A percentile compares a stretch with the other conserved stretches of the same genome.
Conservation (phyloP, 768 basidiomycete species). For the Boletus reticulatus region DNA sequence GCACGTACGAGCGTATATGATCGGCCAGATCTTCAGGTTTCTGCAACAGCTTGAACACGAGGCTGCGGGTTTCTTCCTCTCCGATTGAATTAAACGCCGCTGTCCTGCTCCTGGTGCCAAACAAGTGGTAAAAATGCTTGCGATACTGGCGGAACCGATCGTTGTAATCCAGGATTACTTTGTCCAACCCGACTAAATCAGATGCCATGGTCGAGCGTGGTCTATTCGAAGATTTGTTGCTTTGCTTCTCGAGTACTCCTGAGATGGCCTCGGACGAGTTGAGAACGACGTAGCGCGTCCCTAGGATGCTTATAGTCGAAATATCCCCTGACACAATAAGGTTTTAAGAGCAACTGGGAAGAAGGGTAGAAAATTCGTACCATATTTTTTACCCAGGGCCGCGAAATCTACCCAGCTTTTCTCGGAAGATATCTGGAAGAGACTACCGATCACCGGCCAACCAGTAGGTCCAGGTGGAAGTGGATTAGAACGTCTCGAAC, state of each 20-base stretch:
- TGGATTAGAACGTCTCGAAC: background rate
- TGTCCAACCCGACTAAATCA: slow-evolving; percentile 18
- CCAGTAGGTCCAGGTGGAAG: slow-evolving; percentile 20
- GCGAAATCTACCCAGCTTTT: slow-evolving; percentile 53
- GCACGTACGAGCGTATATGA: slow-evolving; percentile 24
- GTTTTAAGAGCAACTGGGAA: background rate
- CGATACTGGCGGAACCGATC: slow-evolving; percentile 14
- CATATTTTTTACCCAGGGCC: slow-evolving; percentile 51
- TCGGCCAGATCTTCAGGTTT: slow-evolving; percentile 11
- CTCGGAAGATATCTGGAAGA: slow-evolving; percentile 49
- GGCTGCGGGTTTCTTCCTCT: slow-evolving; percentile 17
- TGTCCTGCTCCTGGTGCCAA: slow-evolving; percentile 13
- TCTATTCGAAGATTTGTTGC: slow-evolving; percentile 47
- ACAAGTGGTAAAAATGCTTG: slow-evolving; percentile 4
- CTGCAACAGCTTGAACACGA: slow-evolving; percentile 16
- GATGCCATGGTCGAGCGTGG: slow-evolving; percentile 14
- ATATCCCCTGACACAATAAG: slow-evolving; percentile 22
- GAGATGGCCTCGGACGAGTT: slow-evolving; percentile 44
- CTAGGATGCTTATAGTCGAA: slow-evolving; percentile 31
- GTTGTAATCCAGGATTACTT: slow-evolving; percentile 2
- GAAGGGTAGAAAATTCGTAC: slow-evolving; percentile 27
- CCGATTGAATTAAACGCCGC: slow-evolving; percentile 12
- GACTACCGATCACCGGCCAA: slow-evolving; percentile 50
- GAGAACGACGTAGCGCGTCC: slow-evolving; percentile 48
- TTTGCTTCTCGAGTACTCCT: slow-evolving; percentile 52